These are phyloP conservation scores for Cryptococcus sp. DNA, from an alignment of 1,284 basidiomycete species.

Conservation along the genomic window DNA sequence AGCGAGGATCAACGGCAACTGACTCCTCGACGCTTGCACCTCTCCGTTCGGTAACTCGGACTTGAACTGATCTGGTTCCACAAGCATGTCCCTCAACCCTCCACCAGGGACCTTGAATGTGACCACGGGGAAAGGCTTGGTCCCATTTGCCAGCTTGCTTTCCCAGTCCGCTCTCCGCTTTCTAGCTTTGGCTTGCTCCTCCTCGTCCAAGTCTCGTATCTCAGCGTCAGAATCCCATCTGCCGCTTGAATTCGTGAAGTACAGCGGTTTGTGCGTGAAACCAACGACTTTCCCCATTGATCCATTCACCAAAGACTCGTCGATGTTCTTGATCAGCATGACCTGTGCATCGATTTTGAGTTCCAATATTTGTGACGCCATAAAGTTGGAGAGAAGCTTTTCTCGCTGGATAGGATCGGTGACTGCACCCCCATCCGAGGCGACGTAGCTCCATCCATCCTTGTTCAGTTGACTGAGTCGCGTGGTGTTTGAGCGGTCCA, in stretches of 20 bases:
- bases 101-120: conserved; percentile 68
- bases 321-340: conserved; percentile 75
- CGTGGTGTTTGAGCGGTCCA: conserved; percentile 67
- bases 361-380: conserved; percentile 63
- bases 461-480: conserved; percentile 60
- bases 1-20: conserved; percentile 82
- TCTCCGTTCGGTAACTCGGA: conserved; percentile 80
- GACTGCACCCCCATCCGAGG: conserved; percentile 63
- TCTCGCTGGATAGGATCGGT: conserved; percentile 60
- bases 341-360: conserved; percentile 68
- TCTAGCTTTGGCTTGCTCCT: conserved; percentile 50
- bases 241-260: conserved; percentile 29
- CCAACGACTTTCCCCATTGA: conserved; percentile 73
- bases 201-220: conserved; percentile 23
- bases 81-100: conserved; percentile 61
- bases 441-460: conserved; percentile 57
- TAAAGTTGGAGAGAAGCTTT: conserved; percentile 71
- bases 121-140: conserved; percentile 67
- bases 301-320: conserved; percentile 78
- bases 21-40: conserved; percentile 69
- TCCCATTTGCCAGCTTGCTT: conserved; percentile 32
- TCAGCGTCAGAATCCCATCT: conserved; percentile 33
- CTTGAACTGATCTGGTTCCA: conserved; percentile 78
- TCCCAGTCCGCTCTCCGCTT: conserved; percentile 46
- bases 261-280: conserved; percentile 57